phyloP scores from a whole-genome alignment of 148 eudicot genomes.

The Camellia japonica region DNA sequence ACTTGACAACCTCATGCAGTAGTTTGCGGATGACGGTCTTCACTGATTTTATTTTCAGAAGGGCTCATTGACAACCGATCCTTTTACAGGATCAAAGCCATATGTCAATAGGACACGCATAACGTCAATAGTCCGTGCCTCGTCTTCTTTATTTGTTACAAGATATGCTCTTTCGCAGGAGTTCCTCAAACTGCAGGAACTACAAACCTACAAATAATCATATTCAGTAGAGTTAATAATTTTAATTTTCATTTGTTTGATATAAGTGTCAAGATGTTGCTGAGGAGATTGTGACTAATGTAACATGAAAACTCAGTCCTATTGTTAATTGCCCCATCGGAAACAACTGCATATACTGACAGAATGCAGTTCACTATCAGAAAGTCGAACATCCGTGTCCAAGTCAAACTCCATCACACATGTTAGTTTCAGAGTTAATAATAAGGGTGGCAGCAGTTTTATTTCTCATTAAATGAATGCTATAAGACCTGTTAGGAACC shows the following conservation, averaged over 20 bases:
- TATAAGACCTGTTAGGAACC: not conserved
- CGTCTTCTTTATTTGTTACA: constrained; percentile 89
- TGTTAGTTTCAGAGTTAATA: not conserved
- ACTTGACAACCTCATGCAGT: constrained; percentile 76
- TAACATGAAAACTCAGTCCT: not conserved
- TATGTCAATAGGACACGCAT: constrained; percentile 77
- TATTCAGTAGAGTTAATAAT: not conserved
- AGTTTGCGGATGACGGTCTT: constrained; percentile 72
- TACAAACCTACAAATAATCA: constrained; percentile 65
- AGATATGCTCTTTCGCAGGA: constrained; percentile 86
- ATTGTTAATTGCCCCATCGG: not conserved
- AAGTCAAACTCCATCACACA: not conserved
- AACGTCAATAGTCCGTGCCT: constrained; percentile 85
- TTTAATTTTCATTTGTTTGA: not conserved
- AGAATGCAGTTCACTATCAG: not conserved
- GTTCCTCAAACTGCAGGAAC: constrained; percentile 86
- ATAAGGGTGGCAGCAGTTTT: not conserved
- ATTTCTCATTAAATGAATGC: not conserved
- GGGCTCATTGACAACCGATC: constrained; percentile 70
- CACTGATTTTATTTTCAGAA: constrained; percentile 69
- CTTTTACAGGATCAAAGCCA: constrained; percentile 78
- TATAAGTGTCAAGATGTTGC: not conserved
- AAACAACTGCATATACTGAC: not conserved
- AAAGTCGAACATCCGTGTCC: not conserved
- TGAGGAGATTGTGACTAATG: not conserved